A percentile compares a stretch with the other conserved stretches of the same genome.
phyloP scores from a whole-genome alignment of 805 yeast species.

The Metschnikowia kunwiensis region DNA sequence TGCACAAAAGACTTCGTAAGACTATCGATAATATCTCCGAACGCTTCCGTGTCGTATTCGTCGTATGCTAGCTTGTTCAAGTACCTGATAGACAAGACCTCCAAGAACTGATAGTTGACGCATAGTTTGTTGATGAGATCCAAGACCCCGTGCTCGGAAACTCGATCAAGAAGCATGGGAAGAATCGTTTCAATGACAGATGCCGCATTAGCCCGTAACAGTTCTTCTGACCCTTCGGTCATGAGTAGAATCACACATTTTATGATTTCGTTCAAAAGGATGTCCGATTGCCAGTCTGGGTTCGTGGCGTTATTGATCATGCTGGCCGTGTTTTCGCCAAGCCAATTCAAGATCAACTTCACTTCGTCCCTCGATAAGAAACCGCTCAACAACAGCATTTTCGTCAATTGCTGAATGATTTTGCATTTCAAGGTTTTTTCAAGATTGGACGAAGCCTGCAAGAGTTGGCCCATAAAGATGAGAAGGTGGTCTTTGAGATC shows the following conservation, averaged over 20 bases:
- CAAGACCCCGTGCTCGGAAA: conserved; percentile 29
- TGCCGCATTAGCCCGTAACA: conserved; percentile 23
- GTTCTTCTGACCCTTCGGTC: conserved; percentile 15
- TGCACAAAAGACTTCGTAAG: conserved; percentile 24
- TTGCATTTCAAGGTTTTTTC: conserved; percentile 70
- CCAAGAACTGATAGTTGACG: conserved; percentile 42
- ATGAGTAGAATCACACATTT: conserved; percentile 52
- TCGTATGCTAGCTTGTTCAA: conserved; percentile 36
- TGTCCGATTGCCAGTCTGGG: conserved; percentile 36
- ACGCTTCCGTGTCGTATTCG: conserved; percentile 7
- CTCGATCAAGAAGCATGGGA: conserved; percentile 26
- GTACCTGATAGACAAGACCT: conserved; percentile 42
- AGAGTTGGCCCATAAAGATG: conserved; percentile 62
- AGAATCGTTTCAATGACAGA: conserved; percentile 41
- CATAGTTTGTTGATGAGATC: conserved; percentile 29
- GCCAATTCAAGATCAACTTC: conserved; percentile 58
- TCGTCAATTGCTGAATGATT: conserved; percentile 62
- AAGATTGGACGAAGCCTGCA: conserved; percentile 61
- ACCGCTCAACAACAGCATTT: conserved; percentile 47
- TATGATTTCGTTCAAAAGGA: conserved; percentile 52
- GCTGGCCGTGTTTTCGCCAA: conserved; percentile 52
- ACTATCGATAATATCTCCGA: conserved; percentile 17
- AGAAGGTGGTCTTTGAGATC: conserved; percentile 64
- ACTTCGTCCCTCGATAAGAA: conserved; percentile 56
- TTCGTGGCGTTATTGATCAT: conserved; percentile 34